A percentile compares a stretch with the other conserved stretches of the same genome.
These are phyloP conservation scores for Domatiomyces globalis DNA, from an alignment of 2,329 filamentous ascomycete species.

Conservation along the genomic window DNA sequence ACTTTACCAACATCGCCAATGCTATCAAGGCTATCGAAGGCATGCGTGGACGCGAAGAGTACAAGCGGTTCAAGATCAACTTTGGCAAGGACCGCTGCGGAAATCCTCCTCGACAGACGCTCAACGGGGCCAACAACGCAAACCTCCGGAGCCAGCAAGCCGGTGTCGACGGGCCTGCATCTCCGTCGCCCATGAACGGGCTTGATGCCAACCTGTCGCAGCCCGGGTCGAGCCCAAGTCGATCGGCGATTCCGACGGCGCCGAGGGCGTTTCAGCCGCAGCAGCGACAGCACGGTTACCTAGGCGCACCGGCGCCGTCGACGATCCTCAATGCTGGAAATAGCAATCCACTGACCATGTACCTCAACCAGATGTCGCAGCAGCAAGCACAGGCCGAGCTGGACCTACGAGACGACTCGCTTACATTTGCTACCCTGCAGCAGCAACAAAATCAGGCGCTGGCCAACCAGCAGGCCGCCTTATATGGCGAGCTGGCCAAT, in stretches of 20 bases:
- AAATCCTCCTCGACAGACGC: constrained; percentile 81
- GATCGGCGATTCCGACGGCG: constrained; percentile 38
- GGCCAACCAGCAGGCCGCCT: constrained; percentile 60
- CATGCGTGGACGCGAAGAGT: constrained; percentile 85
- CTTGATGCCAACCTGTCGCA: constrained; percentile 42
- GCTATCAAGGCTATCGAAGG: constrained; percentile 99
- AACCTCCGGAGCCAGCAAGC: constrained; percentile 37
- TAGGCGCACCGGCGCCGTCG: constrained; percentile 47
- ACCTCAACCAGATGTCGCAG: constrained; percentile 61
- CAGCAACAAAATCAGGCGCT: constrained; percentile 53
- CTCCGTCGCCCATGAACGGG: constrained; percentile 44
- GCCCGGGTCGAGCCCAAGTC: constrained; percentile 47
- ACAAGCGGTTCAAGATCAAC: constrained; percentile 98
- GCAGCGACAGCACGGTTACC: constrained; percentile 32
- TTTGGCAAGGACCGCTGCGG: constrained; percentile 98
- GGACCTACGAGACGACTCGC: constrained; percentile 31
- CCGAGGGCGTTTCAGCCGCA: constrained; percentile 46
- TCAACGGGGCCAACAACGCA: constrained; percentile 45
- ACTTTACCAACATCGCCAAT: constrained; percentile 99
- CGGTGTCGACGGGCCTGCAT: constrained; percentile 39
- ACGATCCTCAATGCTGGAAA: constrained; percentile 62
- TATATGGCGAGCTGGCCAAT: constrained; percentile 56
- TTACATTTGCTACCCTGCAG: constrained; percentile 31
- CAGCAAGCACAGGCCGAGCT: constrained; percentile 54
- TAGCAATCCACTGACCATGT: constrained; percentile 86